Evolutionary conservation across 768 basidiomycete genomes (phyloP).

Genomic region (Leccinum disarticulatum): DNA sequence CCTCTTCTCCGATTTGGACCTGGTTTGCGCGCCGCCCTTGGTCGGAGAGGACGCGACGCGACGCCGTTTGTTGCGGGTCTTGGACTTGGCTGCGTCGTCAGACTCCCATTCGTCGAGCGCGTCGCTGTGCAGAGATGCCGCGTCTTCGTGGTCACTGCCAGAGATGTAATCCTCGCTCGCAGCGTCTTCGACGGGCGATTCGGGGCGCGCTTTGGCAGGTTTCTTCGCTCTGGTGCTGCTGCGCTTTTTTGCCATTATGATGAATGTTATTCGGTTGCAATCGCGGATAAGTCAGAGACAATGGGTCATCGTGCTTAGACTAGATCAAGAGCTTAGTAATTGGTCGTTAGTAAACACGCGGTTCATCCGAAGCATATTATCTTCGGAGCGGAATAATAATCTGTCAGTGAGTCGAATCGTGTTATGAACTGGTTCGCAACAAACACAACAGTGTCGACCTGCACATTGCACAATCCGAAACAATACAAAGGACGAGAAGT

Average conservation of each 20-base stretch:
- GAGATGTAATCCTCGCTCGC: conserved; percentile 13
- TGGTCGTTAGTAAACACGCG: too few species aligned
- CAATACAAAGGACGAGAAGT: too few species aligned
- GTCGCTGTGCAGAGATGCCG: conserved; percentile 40
- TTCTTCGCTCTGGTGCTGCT: conserved; percentile 6
- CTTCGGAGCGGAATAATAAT: too few species aligned
- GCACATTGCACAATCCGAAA: too few species aligned
- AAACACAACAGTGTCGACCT: too few species aligned
- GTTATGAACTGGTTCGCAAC: too few species aligned
- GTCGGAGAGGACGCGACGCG: conserved; percentile 29
- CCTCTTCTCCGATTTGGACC: conserved; percentile 22
- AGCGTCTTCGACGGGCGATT: conserved; percentile 8
- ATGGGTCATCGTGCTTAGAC: too few species aligned
- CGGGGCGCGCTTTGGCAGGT: background rate
- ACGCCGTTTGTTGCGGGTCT: conserved; percentile 20
- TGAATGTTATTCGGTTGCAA: background rate
- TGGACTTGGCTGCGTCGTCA: conserved; percentile 14
- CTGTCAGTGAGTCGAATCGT: too few species aligned
- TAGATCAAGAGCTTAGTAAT: background rate
- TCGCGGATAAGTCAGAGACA: too few species aligned
- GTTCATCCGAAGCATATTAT: too few species aligned
- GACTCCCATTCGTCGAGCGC: conserved; percentile 43
- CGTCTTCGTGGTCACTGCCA: conserved; percentile 16
- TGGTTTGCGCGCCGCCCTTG: conserved; percentile 13
- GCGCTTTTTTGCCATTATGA: conserved; percentile 23